These are phyloP conservation scores for Halophytophthora batemanensis DNA, from an alignment of 352 stramenopile species.

Conservation along the genomic window DNA sequence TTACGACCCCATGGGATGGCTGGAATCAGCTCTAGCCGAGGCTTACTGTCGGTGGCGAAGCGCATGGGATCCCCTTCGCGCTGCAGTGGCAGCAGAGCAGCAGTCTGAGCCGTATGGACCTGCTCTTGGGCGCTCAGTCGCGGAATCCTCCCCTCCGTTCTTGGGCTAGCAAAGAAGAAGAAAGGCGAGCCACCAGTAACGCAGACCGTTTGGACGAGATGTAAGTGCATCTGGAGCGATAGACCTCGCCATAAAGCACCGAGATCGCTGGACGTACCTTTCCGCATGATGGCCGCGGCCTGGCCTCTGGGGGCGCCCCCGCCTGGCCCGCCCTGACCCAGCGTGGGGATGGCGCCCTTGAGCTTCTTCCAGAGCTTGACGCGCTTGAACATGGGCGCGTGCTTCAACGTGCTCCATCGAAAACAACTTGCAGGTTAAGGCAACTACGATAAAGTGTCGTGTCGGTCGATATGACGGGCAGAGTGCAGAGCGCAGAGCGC, in stretches of 20 bases:
- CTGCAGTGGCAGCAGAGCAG: too few relatives aligned
- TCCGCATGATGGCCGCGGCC: slow-evolving; percentile 77
- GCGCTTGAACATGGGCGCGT: slow-evolving; percentile 86
- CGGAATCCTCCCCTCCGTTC: slow-evolving; percentile 48
- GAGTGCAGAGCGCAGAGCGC: slow-evolving; percentile 9
- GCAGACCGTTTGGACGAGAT: neutral
- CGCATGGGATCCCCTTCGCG: too few relatives aligned
- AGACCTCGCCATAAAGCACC: neutral
- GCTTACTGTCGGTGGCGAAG: too few relatives aligned
- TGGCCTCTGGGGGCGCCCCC: slow-evolving; percentile 62
- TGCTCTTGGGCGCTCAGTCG: too few relatives aligned
- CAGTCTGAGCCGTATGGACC: neutral
- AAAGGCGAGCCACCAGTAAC: too few relatives aligned
- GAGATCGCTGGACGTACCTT: slow-evolving; percentile 39
- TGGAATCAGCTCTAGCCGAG: too few relatives aligned
- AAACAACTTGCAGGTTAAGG: slow-evolving; percentile 22
- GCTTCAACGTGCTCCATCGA: slow-evolving; percentile 62
- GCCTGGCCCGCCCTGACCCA: slow-evolving; percentile 64
- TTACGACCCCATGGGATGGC: too few relatives aligned
- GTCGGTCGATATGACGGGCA: neutral
- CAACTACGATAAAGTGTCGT: slow-evolving; percentile 8
- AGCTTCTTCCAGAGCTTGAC: slow-evolving; percentile 89
- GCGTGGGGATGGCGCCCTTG: slow-evolving; percentile 67
- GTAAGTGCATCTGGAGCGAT: neutral
- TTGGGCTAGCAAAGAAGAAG: slow-evolving; percentile 52